Evolutionary conservation across 805 yeast species (phyloP), one percentile per base, ranked within the genome.

Genomic region (Monosporozyma solicola): DNA sequence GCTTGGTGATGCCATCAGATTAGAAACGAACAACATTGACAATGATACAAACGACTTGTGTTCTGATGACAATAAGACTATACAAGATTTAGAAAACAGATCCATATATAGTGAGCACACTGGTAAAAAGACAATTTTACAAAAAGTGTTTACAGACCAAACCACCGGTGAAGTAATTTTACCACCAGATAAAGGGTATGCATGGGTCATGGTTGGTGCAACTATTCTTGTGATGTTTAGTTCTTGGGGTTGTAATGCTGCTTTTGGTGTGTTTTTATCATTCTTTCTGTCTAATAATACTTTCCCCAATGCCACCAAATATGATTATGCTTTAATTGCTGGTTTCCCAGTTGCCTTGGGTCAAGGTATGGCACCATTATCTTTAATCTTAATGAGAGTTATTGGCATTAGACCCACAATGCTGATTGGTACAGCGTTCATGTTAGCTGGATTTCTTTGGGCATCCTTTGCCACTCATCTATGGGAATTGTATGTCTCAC

Each of bases 191-290:
- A 83, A 82, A 46, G 89, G 89, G 2, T 76, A 79, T 53, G 88
- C 85, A 1, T 82, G 88, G 85, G 80, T 84, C 0, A 72, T 83
- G 29, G 76, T 79, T 11, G 54, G 77, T 11, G 79, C 82, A 13
- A 74, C 79, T 2, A 69, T 74, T 32, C 49, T 80, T 3, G 69
- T 80, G 41, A 80, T 80, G 64, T 76, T 81, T 57, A 72, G 77
- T 41, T 78, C 87, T 0, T 85, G 92, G 91, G 94, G 94, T n/a
- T 77, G 85, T 57, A 84, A 84, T 57, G 64, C 70, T 5, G 85
- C 83, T 2, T 85, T 75, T 61, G 84, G 88, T 29, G 76, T 85
- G 5, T 83, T 82, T 57, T 70, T 85, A 29, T 74, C 85, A 1
- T 75, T 73, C 56, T 85, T 83, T 61, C 57, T 84, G 25, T 74